Evolutionary conservation across 352 stramenopile genomes (phyloP).

Genomic region (Globisporangium splendens): DNA sequence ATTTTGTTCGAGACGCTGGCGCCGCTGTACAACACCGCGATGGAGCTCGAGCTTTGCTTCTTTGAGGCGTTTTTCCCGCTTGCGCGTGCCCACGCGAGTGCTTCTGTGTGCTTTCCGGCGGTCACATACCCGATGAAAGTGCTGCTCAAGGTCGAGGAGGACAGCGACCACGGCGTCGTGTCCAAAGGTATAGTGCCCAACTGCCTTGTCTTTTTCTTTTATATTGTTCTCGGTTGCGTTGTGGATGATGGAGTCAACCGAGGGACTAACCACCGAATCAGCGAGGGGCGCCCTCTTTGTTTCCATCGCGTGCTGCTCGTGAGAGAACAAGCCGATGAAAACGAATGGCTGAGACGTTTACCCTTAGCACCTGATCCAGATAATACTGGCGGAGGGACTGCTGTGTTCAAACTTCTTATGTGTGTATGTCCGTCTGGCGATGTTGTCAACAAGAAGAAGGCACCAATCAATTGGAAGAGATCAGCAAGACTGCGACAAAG

Average conservation of each 20-base stretch:
- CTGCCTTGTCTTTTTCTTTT: neutral
- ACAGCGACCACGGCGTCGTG: neutral
- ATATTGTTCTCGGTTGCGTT: slow-evolving; percentile 1
- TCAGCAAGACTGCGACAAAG: too few relatives aligned
- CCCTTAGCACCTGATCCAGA: slow-evolving; percentile 65
- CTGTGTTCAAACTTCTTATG: slow-evolving; percentile 31
- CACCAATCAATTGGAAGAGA: too few relatives aligned
- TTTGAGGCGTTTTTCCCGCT: slow-evolving; percentile 48
- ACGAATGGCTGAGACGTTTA: slow-evolving; percentile 54
- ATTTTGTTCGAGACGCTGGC: slow-evolving; percentile 22
- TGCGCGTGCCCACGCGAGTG: slow-evolving; percentile 10
- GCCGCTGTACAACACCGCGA: slow-evolving; percentile 42
- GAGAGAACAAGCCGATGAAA: neutral
- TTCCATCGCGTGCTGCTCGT: neutral
- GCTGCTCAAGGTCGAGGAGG: slow-evolving; percentile 10
- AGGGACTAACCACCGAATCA: slow-evolving; percentile 32
- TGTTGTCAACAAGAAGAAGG: neutral
- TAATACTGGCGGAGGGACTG: slow-evolving; percentile 61
- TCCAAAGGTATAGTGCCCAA: slow-evolving; percentile 15
- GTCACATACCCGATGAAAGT: slow-evolving; percentile 12
- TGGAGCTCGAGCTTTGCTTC: slow-evolving; percentile 54
- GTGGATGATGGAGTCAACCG: neutral
- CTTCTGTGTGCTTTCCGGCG: neutral
- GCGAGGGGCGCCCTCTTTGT: slow-evolving; percentile 47
- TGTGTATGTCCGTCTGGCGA: slow-evolving; percentile 15